Percentiles rank a stretch among this genome's conserved stretches.
Evolutionary conservation across 768 basidiomycete species (phyloP).

Genomic region (Suillus brevipes): DNA sequence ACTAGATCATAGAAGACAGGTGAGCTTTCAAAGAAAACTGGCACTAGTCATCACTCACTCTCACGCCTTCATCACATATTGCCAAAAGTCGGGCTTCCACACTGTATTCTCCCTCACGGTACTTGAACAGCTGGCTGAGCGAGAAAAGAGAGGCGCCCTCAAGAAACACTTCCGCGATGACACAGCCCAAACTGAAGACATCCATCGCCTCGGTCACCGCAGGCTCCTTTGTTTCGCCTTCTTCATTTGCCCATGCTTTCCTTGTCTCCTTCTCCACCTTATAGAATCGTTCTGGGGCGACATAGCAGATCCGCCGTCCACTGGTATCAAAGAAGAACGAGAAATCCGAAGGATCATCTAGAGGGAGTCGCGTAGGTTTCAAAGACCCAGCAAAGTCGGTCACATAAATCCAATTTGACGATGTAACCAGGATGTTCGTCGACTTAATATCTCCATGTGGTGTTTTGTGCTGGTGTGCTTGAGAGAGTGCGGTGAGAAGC

Average conservation of each 20-base stretch:
- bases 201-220: conserved; percentile 96
- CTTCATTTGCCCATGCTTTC: conserved; percentile 57
- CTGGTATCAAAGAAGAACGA: conserved; percentile 98
- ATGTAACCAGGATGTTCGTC: conserved; percentile 94
- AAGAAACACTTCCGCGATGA: conserved; percentile 92
- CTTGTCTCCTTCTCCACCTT: conserved; percentile 71
- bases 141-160: conserved; percentile 94
- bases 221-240: conserved; percentile 62
- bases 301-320: conserved; percentile 89
- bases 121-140: conserved; percentile 93
- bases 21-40: conserved; percentile 21
- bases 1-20: conserved; percentile 45
- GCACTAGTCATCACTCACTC: conserved; percentile 50
- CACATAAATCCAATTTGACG: conserved; percentile 93
- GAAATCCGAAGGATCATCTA: conserved; percentile 97
- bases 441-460: conserved; percentile 98
- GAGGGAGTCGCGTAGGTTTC: conserved; percentile 93
- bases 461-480: conserved; percentile 82
- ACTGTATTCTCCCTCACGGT: conserved; percentile 79
- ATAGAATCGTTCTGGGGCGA: conserved; percentile 96
- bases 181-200: conserved; percentile 92
- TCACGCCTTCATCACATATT: conserved; percentile 80
- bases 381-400: conserved; percentile 91
- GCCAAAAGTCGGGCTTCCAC: conserved; percentile 69
- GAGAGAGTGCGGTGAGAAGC: conserved; percentile 79